Conservation (phyloP, 192 early-diverging fungal species). For the Coemansia sp. region DNA sequence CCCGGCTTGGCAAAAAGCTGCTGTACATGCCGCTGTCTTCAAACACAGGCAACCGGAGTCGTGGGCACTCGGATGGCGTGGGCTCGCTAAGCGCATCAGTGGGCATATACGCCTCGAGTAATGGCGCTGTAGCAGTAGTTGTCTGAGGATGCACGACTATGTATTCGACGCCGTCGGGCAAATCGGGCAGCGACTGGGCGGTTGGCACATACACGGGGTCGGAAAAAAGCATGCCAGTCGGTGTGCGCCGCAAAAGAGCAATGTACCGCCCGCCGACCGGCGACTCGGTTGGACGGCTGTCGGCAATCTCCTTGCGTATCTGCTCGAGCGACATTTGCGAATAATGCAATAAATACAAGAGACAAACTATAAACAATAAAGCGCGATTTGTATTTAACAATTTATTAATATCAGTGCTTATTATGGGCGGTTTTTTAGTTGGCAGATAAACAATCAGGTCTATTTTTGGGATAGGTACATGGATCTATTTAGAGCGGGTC, state of each 20-base stretch:
- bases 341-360: too few relatives aligned
- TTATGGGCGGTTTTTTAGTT: too few relatives aligned
- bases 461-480: neutral
- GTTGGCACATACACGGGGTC: conserved; percentile 38
- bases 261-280: conserved; percentile 38
- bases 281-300: conserved; percentile 3
- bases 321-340: conserved; percentile 9
- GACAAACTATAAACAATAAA: too few relatives aligned
- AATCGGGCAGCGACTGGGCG: conserved; percentile 32
- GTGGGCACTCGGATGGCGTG: neutral
- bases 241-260: conserved; percentile 43
- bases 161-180: conserved; percentile 48
- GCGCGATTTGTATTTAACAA: too few relatives aligned
- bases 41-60: conserved; percentile 9
- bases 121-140: conserved; percentile 5
- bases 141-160: conserved; percentile 42
- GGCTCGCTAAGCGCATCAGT: conserved; percentile 1
- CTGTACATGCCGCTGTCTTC: conserved; percentile 35
- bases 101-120: conserved; percentile 25
- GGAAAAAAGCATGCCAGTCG: conserved; percentile 41
- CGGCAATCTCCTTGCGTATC: conserved; percentile 6
- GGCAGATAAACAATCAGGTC: too few relatives aligned
- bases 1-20: conserved; percentile 40
- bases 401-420: too few relatives aligned
- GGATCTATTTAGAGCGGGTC: conserved; percentile 70